These are phyloP conservation scores for Pseudoneurospora amorphoporcata DNA, from an alignment of 495 filamentous ascomycete genomes.

Conservation along the genomic window DNA sequence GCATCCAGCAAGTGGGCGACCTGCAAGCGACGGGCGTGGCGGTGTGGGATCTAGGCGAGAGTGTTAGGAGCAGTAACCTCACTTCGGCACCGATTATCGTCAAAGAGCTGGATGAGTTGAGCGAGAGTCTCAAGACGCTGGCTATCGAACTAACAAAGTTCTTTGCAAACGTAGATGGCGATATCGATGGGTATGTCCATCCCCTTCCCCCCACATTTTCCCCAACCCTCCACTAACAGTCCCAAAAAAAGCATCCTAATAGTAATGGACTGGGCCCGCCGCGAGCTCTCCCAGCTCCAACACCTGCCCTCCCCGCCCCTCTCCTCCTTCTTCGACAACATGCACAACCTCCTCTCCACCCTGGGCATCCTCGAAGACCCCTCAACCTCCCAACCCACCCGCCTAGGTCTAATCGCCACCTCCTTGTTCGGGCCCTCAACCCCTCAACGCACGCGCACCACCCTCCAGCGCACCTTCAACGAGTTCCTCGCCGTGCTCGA, in stretches of 20 bases:
- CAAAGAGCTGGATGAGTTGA: constrained; percentile 68
- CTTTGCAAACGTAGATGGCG: constrained; percentile 83
- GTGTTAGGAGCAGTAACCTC: constrained; percentile 79
- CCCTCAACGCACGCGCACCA: constrained; percentile 65
- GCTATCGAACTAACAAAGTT: constrained; percentile 76
- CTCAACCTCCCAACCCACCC: constrained; percentile 49
- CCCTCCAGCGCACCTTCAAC: constrained; percentile 75
- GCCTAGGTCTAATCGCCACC: constrained; percentile 52
- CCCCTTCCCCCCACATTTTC: neutral
- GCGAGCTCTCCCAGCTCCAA: constrained; percentile 54
- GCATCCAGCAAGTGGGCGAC: constrained; percentile 70
- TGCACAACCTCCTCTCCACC: constrained; percentile 62
- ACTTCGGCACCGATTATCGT: constrained; percentile 79
- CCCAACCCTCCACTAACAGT: constrained; percentile 1
- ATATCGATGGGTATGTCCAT: constrained; percentile 58
- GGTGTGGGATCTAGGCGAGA: constrained; percentile 87
- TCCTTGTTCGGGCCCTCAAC: constrained; percentile 68
- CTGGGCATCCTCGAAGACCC: constrained; percentile 60
- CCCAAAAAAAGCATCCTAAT: constrained; percentile 55
- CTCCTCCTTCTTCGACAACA: constrained; percentile 60
- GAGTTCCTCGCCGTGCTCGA: constrained; percentile 82
- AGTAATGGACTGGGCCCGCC: constrained; percentile 89
- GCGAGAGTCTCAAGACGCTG: constrained; percentile 70
- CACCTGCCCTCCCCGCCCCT: constrained; percentile 45
- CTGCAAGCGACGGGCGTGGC: constrained; percentile 82